phyloP scores from a whole-genome alignment of 2,329 filamentous ascomycete genomes.

The Fusarium sp. region DNA sequence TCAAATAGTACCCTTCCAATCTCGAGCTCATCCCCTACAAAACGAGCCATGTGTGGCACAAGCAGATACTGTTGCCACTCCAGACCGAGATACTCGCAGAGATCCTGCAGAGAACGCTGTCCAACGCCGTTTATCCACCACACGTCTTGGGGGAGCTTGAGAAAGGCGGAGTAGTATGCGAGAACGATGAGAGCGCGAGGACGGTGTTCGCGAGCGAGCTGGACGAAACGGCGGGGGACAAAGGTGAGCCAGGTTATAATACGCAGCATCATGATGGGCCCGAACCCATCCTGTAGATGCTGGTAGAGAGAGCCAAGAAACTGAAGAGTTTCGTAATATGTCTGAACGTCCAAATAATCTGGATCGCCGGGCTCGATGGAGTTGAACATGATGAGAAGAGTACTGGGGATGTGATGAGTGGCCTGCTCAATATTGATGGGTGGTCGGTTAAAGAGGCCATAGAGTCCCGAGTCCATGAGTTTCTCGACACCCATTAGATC shows the following conservation, averaged over 20 bases:
- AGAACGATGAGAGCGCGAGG: slow-evolving; percentile 62
- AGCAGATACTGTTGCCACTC: slow-evolving; percentile 54
- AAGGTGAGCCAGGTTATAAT: slow-evolving; percentile 64
- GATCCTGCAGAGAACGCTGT: slow-evolving; percentile 56
- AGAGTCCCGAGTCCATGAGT: slow-evolving; percentile 54
- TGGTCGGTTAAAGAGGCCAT: slow-evolving; percentile 59
- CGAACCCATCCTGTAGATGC: slow-evolving; percentile 57
- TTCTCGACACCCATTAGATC: slow-evolving; percentile 44
- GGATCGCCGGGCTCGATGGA: slow-evolving; percentile 54
- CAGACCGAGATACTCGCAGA: slow-evolving; percentile 52
- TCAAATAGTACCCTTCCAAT: slow-evolving; percentile 56
- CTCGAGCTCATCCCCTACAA: slow-evolving; percentile 46
- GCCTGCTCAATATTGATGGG: slow-evolving; percentile 56
- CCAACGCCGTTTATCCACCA: slow-evolving; percentile 64
- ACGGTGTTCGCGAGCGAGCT: slow-evolving; percentile 52
- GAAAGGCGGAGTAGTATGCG: slow-evolving; percentile 62
- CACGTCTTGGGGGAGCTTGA: slow-evolving; percentile 53
- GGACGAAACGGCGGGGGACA: slow-evolving; percentile 55
- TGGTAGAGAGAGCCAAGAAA: slow-evolving; percentile 62
- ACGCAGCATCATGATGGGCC: slow-evolving; percentile 57
- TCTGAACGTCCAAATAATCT: slow-evolving; percentile 51
- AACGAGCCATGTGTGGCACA: slow-evolving; percentile 53
- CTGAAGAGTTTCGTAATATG: slow-evolving; percentile 58
- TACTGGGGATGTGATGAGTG: slow-evolving; percentile 54
- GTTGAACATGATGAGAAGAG: slow-evolving; percentile 60